phyloP scores from a whole-genome alignment of 371 early-diverging fungal genomes.

The Aphelidium insulamus region DNA sequence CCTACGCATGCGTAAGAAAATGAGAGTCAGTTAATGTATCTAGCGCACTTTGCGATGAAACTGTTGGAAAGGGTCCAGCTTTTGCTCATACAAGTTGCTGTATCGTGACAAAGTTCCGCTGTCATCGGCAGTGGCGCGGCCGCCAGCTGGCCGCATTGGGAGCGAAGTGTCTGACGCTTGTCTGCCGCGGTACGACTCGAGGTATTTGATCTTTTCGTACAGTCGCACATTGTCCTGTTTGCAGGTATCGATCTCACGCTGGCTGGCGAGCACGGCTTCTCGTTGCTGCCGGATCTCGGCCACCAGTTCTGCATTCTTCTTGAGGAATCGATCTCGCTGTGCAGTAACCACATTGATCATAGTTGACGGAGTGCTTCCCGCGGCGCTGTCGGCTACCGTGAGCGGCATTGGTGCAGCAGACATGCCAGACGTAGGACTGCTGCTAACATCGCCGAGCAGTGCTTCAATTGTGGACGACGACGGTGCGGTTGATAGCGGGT shows the following conservation, averaged over 20 bases:
- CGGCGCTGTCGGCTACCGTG: conserved; percentile 3
- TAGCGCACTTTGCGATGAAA: conserved; percentile 38
- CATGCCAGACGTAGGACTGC: conserved; percentile 4
- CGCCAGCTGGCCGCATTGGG: background rate
- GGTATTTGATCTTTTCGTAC: conserved; percentile 59
- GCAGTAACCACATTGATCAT: conserved; percentile 64
- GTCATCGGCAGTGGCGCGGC: background rate
- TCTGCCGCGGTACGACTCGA: conserved; percentile 22
- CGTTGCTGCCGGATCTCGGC: conserved; percentile 33
- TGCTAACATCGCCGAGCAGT: conserved; percentile 1
- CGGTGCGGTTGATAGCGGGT: conserved; percentile 8
- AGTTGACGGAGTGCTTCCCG: conserved; percentile 7
- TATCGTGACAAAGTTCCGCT: conserved; percentile 21
- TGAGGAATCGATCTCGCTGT: conserved; percentile 72
- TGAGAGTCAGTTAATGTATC: background rate
- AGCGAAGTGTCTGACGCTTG: background rate
- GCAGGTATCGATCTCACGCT: conserved; percentile 31
- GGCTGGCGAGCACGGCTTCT: conserved; percentile 34
- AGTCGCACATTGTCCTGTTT: conserved; percentile 61
- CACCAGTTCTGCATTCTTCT: conserved; percentile 58
- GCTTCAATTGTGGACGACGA: conserved; percentile 5
- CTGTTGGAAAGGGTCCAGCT: conserved; percentile 64
- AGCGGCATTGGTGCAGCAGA: conserved; percentile 7
- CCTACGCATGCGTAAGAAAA: conserved; percentile 18
- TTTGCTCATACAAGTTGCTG: conserved; percentile 52